A percentile compares a stretch with the other conserved stretches of the same genome.
Conservation (phyloP, 768 basidiomycete species). For the Auricularia sp. region DNA sequence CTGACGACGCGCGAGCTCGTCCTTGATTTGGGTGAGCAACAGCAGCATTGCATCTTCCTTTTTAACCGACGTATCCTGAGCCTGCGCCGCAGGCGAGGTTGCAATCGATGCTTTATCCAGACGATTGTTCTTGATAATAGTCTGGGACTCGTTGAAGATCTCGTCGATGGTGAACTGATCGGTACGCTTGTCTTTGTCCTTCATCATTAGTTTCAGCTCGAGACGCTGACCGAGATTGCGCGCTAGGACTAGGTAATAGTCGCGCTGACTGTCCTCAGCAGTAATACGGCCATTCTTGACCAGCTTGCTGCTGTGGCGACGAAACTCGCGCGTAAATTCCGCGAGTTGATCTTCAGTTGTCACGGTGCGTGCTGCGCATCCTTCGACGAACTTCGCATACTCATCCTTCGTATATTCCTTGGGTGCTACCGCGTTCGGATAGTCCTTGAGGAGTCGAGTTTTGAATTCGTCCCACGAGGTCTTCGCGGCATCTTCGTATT, state of each 20-base stretch:
- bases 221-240: neutral
- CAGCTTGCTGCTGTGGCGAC: neutral
- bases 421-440: neutral
- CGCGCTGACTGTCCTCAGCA: neutral
- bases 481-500: neutral
- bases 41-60: no score
- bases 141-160: no score
- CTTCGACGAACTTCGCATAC: neutral
- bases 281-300: neutral
- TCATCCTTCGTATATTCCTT: neutral
- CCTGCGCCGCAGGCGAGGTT: no score
- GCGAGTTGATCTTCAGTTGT: neutral
- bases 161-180: no score
- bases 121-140: no score
- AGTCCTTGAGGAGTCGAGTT: neutral
- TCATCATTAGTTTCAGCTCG: no score
- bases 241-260: neutral
- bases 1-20: no score
- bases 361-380: neutral
- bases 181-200: no score
- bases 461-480: neutral
- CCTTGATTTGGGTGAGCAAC: no score
- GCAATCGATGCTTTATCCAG: no score
- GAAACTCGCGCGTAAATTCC: neutral
- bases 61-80: no score